Base-by-base conservation (phyloP, 306 rosid species). In the Crataegus laevigata region DNA sequence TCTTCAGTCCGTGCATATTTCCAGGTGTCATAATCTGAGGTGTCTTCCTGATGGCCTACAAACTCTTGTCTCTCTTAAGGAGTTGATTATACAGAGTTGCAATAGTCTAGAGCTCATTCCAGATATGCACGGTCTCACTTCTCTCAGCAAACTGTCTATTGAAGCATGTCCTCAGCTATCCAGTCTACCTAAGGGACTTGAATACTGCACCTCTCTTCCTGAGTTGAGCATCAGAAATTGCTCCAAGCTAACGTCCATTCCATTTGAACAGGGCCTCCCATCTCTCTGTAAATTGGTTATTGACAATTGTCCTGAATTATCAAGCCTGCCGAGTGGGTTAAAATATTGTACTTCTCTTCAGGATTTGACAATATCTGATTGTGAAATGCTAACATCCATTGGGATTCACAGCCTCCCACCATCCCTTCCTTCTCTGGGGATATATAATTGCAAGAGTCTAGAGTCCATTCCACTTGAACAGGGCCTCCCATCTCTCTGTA, bases 61-160 rank as follows among this genome's bases (percentile, higher is more conserved):
- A 22, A 22, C 15, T 3, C 29, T 57, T 9, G 6, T 8, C 15
- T 22, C 3, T 5, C 29, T 57, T 22, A 1, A 22, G 15, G 1
- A 57, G 28, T 10, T 57, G 1, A 0, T 0, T 10, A 57, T 22
- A 57, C 0, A 0, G 0, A 0, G 0, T 10, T 57, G 62, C 11
- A 3, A 6, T 0, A 55, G 61, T 57, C 62, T 57, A 32, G 1
- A 32, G 8, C 36, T 5, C 36, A 32, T 32, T 5, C 8, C 36
- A 32, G 36, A 32, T 1, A 5, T 32, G 36, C 7, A 32, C 36
- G 36, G 7, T 5, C 36, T 32, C 36, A 5, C 36, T 32, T 32
- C 36, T 6, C 36, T 32, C 36, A 0, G 32, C 0, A 1, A 4
- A 2, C 4, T 30, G 32, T 30, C 5, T 30, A 30, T 30, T 30